Percentiles rank a stretch among this genome's conserved stretches.
Evolutionary conservation across 257 asterid genomes (phyloP).

Genomic region (Handroanthus guayacan): DNA sequence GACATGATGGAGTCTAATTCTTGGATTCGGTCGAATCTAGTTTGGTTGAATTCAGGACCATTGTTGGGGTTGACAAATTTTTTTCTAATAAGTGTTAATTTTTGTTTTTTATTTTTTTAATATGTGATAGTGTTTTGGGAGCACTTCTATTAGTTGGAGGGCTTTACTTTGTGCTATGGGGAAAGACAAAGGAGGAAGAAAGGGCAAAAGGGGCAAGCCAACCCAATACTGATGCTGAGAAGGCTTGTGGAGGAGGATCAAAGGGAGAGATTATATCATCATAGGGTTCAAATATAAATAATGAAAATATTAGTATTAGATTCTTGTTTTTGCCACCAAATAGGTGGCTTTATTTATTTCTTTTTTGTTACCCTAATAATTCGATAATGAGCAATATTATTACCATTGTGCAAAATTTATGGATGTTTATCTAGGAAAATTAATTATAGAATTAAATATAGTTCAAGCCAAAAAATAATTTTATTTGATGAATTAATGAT

Average conservation of each 20-base stretch:
- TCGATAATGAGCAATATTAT: background rate
- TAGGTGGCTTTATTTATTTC: background rate
- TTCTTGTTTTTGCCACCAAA: background rate
- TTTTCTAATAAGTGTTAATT: no score
- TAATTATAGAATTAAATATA: background rate
- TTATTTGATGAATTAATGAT: no score
- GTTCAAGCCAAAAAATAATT: no score
- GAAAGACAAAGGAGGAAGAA: slow-evolving; percentile 71
- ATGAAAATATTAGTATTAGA: background rate
- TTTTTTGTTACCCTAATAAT: background rate
- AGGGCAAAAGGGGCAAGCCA: slow-evolving; percentile 36
- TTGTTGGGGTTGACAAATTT: no score
- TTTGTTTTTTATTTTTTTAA: background rate
- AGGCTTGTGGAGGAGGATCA: slow-evolving; percentile 35
- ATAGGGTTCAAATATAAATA: slow-evolving; percentile 6
- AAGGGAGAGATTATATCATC: slow-evolving; percentile 9
- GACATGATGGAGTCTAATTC: no score
- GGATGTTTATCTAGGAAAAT: background rate
- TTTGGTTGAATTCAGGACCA: no score
- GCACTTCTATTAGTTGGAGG: slow-evolving; percentile 76
- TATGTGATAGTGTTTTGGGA: slow-evolving; percentile 67
- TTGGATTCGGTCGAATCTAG: no score
- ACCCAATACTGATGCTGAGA: slow-evolving; percentile 45
- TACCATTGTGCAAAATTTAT: background rate
- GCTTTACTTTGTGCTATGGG: slow-evolving; percentile 83